phyloP scores from a whole-genome alignment of 1,284 basidiomycete species.

The Testicularia cyperi region DNA sequence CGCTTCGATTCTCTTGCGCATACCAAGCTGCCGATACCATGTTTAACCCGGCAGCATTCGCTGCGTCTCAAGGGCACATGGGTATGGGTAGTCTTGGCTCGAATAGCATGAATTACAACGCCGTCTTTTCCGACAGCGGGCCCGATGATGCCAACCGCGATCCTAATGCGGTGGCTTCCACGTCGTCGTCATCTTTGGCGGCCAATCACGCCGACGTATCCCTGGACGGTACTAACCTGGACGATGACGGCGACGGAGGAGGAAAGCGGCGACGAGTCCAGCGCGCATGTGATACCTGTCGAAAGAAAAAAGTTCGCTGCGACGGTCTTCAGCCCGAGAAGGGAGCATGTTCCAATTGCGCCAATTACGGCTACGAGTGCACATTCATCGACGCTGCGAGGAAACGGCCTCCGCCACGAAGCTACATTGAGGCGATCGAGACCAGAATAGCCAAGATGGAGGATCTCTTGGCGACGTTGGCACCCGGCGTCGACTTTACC shows the following conservation, averaged over 20 bases:
- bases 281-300: constrained; percentile 50
- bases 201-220: constrained; percentile 9
- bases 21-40: not conserved
- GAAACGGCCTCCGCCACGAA: constrained; percentile 24
- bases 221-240: constrained; percentile 10
- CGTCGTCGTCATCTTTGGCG: too few relatives aligned
- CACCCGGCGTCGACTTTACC: constrained; percentile 51
- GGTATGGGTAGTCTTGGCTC: not conserved
- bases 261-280: constrained; percentile 49
- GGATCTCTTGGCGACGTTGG: constrained; percentile 30
- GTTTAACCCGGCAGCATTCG: not conserved
- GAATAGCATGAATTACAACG: too few relatives aligned
- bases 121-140: too few relatives aligned
- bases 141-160: too few relatives aligned
- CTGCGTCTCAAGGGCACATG: not conserved
- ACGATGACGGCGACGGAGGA: constrained; percentile 40
- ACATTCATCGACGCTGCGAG: constrained; percentile 50
- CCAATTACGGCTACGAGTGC: constrained; percentile 50
- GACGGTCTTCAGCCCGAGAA: constrained; percentile 48
- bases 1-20: too few relatives aligned
- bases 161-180: too few relatives aligned
- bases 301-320: constrained; percentile 55
- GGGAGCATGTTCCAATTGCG: constrained; percentile 47
- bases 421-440: constrained; percentile 53
- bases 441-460: constrained; percentile 52